Base-by-base conservation (phyloP, 2,329 filamentous ascomycete genomes). In the Drechmeria coniospora region DNA sequence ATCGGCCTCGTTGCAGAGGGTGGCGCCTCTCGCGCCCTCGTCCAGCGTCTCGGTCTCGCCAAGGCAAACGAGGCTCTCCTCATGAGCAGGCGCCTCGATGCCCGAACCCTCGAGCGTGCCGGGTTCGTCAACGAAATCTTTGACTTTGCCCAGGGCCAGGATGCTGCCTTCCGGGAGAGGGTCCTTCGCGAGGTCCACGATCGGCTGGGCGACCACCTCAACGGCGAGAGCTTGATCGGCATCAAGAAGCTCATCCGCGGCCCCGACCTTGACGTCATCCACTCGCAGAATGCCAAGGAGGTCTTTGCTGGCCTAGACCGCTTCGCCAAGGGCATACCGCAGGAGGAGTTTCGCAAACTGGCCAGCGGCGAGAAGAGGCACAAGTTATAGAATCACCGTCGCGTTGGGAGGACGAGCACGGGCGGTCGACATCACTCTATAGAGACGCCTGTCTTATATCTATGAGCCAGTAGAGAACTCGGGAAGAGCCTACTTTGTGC, bases 61-160 rank as follows among this genome's bases (percentile, higher is more conserved):
- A 80, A 81, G 48, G 86, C 84, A 8, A 92, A 92, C 46, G 90
- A 95, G 62, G 87, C 90, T 9, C 65, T 95, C 9, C 74, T 98
- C 39, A 90, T 92, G 78, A 84, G 79, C 44, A 80, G 79, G 52
- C 66, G 74, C 24, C 80, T 95, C 41, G 50, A 62, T 0, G 69
- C 70, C 17, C 69, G 76, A 15, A 83, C 92, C 46, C 63, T 95
- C 17, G 61, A 86, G 36, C 57, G 65, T 7, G 67, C 70, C 3
- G 86, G 87, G 0, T 95, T 83, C 45, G 81, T 92, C 24, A 95
- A 94, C 44, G 79, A 77, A 52, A 65, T 93, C 11, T 79, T 94
- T 38, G 56, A 59, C 9, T 57, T 60, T 8, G 55, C 64, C 32
- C 57, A 63, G 36, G 75, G 65, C 15, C 71, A 84, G 39, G 68